phyloP scores from a whole-genome alignment of 1,284 basidiomycete species.

The Xerocomus amazonicus region DNA sequence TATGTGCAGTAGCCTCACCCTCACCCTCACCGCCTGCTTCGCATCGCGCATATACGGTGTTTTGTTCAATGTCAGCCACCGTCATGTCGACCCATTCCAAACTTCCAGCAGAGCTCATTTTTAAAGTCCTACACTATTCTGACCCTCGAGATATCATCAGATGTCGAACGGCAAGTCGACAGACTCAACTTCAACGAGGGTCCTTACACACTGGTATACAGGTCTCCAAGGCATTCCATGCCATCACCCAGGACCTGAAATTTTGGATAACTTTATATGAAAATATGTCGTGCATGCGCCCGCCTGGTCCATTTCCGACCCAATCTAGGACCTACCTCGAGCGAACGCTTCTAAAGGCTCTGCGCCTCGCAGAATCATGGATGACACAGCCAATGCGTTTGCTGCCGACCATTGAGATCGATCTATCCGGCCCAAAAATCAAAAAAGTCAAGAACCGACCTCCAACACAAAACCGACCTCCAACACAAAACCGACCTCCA shows the following conservation, averaged over 20 bases:
- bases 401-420: background rate
- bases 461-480: too few relatives aligned
- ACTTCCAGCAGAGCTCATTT: background rate
- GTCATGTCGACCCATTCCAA: background rate
- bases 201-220: background rate
- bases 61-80: too few relatives aligned
- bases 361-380: slow-evolving; percentile 6
- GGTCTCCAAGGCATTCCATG: background rate
- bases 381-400: background rate
- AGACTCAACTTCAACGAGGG: background rate
- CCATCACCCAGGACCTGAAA: background rate
- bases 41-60: too few relatives aligned
- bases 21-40: too few relatives aligned
- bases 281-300: background rate
- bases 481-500: too few relatives aligned
- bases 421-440: too few relatives aligned
- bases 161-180: background rate
- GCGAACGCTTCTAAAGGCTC: background rate
- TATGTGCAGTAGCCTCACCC: too few relatives aligned
- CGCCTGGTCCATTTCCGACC: background rate
- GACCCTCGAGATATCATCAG: background rate
- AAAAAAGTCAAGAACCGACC: too few relatives aligned
- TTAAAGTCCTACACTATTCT: background rate
- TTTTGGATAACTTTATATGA: slow-evolving; percentile 5
- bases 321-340: background rate